phyloP scores from a whole-genome alignment of 2,329 filamentous ascomycete species.

The Ophiostoma tasmaniense region DNA sequence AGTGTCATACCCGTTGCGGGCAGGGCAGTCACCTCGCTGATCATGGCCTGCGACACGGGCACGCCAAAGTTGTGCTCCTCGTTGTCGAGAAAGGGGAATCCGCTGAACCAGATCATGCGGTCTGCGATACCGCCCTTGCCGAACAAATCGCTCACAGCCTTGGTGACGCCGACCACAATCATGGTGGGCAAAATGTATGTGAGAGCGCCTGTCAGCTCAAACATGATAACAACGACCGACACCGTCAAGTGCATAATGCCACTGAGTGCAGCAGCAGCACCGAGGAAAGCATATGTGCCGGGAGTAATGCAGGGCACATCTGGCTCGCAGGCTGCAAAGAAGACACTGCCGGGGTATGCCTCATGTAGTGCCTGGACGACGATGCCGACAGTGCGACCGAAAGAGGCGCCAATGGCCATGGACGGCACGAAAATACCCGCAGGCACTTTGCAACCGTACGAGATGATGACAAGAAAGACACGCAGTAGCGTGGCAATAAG shows the following conservation, averaged over 20 bases:
- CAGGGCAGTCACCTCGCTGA: conserved; percentile 62
- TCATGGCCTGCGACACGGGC: conserved; percentile 87
- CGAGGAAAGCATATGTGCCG: conserved; percentile 92
- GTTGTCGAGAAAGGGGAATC: conserved; percentile 94
- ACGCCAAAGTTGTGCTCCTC: conserved; percentile 96
- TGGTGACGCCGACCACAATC: conserved; percentile 97
- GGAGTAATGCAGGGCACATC: conserved; percentile 95
- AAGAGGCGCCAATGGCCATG: conserved; percentile 93
- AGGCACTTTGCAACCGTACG: conserved; percentile 95
- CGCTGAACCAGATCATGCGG: conserved; percentile 97
- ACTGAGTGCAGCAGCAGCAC: conserved; percentile 80
- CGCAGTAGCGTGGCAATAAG: conserved; percentile 72
- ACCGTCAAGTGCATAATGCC: conserved; percentile 98
- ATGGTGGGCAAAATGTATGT: conserved; percentile 97
- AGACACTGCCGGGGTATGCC: conserved; percentile 68
- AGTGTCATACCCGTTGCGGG: conserved; percentile 67
- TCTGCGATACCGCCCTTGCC: conserved; percentile 97
- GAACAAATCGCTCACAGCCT: conserved; percentile 81
- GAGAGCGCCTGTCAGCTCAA: conserved; percentile 91
- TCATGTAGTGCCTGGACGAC: conserved; percentile 85
- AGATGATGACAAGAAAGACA: conserved; percentile 81
- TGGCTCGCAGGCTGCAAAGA: conserved; percentile 82
- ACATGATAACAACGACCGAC: conserved; percentile 98
- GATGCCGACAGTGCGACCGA: conserved; percentile 89
- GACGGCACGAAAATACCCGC: conserved; percentile 97